Evolutionary conservation across 768 basidiomycete species (phyloP).

Genomic region (Flagelloscypha sp.): DNA sequence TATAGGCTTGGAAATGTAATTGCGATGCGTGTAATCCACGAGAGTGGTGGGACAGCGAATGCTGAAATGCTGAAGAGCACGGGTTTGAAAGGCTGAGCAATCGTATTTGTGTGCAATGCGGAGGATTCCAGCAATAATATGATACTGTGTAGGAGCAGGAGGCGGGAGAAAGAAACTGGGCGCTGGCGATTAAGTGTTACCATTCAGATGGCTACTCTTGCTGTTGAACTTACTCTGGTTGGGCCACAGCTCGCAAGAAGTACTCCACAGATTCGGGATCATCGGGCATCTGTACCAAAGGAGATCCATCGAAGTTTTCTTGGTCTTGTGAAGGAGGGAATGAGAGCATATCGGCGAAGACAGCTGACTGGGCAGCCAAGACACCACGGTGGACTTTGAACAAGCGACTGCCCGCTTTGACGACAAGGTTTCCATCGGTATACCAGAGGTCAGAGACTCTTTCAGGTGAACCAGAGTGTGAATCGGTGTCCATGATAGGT

Average conservation of each 20-base stretch:
- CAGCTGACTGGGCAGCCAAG: constrained; percentile 12
- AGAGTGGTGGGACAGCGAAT: constrained; percentile 29
- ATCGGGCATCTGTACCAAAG: constrained; percentile 12
- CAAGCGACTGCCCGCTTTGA: neutral
- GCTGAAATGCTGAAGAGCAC: constrained; percentile 26
- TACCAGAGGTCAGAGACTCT: constrained; percentile 6
- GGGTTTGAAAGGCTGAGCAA: constrained; percentile 23
- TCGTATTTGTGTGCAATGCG: constrained; percentile 32
- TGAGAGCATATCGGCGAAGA: constrained; percentile 12
- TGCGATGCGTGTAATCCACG: constrained; percentile 23
- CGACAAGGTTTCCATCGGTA: constrained; percentile 6
- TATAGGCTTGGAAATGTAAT: too few relatives aligned
- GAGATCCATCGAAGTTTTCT: constrained; percentile 11
- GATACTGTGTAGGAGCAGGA: constrained; percentile 21
- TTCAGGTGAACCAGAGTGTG: too few relatives aligned
- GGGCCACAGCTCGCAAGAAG: constrained; percentile 8
- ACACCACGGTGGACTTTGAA: constrained; percentile 7
- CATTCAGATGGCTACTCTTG: too few relatives aligned
- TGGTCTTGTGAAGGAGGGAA: constrained; percentile 5
- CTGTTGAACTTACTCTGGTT: constrained; percentile 8
- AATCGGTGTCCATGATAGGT: too few relatives aligned
- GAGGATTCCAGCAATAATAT: constrained; percentile 25
- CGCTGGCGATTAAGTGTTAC: too few relatives aligned
- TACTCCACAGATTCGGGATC: constrained; percentile 9
- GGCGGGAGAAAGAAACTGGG: constrained; percentile 27